Evolutionary conservation across 768 basidiomycete species (phyloP).

Genomic region (Leccinum longicurvipes): DNA sequence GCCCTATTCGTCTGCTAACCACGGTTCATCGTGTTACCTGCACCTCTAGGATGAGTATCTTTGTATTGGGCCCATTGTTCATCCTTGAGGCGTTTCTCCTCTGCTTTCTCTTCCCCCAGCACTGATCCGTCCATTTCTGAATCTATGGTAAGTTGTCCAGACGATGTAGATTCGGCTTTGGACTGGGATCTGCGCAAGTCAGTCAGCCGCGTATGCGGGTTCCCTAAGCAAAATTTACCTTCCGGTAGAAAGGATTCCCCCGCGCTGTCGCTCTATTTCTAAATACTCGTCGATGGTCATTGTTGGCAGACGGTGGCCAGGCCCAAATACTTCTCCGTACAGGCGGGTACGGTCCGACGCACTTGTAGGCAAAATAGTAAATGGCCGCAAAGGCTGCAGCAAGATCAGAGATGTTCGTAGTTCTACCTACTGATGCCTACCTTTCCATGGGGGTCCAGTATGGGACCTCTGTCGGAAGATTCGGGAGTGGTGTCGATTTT

Average conservation of each 20-base stretch:
- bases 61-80: conserved; percentile 91
- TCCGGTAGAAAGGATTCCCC: conserved; percentile 84
- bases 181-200: conserved; percentile 54
- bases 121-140: conserved; percentile 81
- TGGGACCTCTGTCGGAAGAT: conserved; percentile 50
- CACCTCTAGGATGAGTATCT: conserved; percentile 81
- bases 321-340: conserved; percentile 78
- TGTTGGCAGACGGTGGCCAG: conserved; percentile 81
- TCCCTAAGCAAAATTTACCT: conserved; percentile 52
- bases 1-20: conserved; percentile 38
- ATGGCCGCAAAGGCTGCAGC: conserved; percentile 78
- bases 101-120: conserved; percentile 63
- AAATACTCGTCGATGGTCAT: conserved; percentile 97
- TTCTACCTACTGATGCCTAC: conserved; percentile 38
- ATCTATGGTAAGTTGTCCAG: conserved; percentile 74
- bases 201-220: conserved; percentile 4
- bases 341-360: conserved; percentile 66
- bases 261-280: conserved; percentile 75
- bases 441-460: conserved; percentile 76
- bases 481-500: conserved; percentile 59
- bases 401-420: conserved; percentile 1
- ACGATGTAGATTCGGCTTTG: conserved; percentile 62
- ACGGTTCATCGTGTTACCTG: conserved; percentile 97
- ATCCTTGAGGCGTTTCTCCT: conserved; percentile 78
- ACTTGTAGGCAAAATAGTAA: conserved; percentile 84